Conservation (phyloP, 371 early-diverging fungal species). For the Circinella umbellata region DNA sequence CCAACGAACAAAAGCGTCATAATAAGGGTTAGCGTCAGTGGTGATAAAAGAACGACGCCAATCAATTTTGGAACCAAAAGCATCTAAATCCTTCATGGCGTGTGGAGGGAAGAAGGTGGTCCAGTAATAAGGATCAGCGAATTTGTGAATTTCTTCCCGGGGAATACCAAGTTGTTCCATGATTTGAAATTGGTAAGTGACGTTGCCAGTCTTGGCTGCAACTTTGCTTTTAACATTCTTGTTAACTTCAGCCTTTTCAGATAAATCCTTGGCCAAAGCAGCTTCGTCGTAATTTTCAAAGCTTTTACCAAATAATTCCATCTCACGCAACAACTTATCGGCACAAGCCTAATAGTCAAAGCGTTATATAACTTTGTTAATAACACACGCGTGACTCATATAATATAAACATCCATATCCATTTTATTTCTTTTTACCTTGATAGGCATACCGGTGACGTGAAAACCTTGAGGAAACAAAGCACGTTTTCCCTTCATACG, state of each 20-base stretch:
- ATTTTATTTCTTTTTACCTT: constrained; percentile 63
- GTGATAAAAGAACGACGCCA: constrained; percentile 99
- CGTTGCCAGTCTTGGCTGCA: constrained; percentile 84
- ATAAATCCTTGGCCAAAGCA: constrained; percentile 53
- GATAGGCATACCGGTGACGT: constrained; percentile 99
- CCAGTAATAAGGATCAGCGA: constrained; percentile 98
- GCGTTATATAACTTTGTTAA: constrained; percentile 23
- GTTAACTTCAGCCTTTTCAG: constrained; percentile 52
- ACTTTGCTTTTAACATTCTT: constrained; percentile 87
- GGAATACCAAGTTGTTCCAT: constrained; percentile 94
- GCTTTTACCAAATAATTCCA: constrained; percentile 90
- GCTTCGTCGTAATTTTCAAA: constrained; percentile 67
- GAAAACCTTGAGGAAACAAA: constrained; percentile 99
- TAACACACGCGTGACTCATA: not conserved
- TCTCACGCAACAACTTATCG: constrained; percentile 96
- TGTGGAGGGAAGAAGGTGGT: constrained; percentile 95
- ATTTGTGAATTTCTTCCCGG: constrained; percentile 89
- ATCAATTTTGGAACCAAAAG: constrained; percentile 94
- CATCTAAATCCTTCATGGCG: constrained; percentile 83
- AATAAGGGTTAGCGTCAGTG: constrained; percentile 99
- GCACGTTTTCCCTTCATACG: constrained; percentile 95
- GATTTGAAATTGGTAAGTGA: constrained; percentile 96
- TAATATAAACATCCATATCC: not conserved
- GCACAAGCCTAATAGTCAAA: constrained; percentile 49
- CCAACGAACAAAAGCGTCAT: constrained; percentile 99